Evolutionary conservation across 306 rosid genomes (phyloP).

Genomic region (Citrullus amarus): DNA sequence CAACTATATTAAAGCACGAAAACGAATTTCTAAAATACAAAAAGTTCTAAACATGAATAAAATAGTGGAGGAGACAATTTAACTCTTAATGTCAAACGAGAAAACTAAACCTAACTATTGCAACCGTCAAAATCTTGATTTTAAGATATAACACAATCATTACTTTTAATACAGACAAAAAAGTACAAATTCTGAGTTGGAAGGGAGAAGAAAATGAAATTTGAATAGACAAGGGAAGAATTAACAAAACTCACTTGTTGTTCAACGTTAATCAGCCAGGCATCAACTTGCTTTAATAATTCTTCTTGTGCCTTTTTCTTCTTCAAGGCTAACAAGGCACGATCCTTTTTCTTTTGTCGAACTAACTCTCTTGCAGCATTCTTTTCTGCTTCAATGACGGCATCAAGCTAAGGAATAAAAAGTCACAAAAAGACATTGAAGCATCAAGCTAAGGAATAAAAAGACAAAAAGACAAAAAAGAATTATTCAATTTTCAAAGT

Average conservation of each 20-base stretch:
- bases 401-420: constrained; percentile 56
- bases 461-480: background rate
- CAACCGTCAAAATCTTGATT: background rate
- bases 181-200: background rate
- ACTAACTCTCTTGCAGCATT: constrained; percentile 88
- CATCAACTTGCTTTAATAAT: constrained; percentile 84
- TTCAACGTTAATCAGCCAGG: constrained; percentile 92
- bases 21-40: background rate
- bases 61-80: background rate
- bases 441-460: constrained; percentile 60
- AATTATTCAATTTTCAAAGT: background rate
- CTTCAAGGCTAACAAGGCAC: constrained; percentile 83
- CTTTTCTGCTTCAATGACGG: constrained; percentile 91
- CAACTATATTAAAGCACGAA: background rate
- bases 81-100: background rate
- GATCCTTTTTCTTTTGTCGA: constrained; percentile 80
- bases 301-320: constrained; percentile 90
- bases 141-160: background rate
- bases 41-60: background rate
- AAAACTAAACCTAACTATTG: background rate
- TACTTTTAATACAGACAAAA: background rate
- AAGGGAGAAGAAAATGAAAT: background rate
- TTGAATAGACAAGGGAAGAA: background rate
- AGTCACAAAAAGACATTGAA: background rate
- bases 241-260: constrained; percentile 54